These are phyloP conservation scores for Eimeria necatrix DNA, from an alignment of 169 alveolate species.

Conservation along the genomic window DNA sequence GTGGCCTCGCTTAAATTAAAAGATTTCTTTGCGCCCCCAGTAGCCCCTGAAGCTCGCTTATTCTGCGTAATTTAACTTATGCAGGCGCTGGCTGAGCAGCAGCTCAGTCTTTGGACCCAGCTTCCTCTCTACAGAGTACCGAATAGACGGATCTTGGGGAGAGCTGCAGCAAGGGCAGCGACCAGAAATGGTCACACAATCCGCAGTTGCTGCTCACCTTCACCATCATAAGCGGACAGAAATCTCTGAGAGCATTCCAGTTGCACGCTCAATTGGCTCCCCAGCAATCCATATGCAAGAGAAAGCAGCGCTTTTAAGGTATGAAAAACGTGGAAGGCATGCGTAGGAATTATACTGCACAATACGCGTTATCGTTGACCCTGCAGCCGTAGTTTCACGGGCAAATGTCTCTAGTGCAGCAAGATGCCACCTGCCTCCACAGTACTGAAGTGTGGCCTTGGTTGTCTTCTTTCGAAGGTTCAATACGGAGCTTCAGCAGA, in stretches of 20 bases:
- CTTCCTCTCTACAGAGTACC: slow-evolving; percentile 40
- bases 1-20: no score
- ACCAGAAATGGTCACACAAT: slow-evolving; percentile 8
- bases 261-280: slow-evolving; percentile 37
- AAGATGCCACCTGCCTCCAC: no score
- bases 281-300: slow-evolving; percentile 32
- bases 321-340: neutral
- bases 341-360: no score
- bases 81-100: slow-evolving; percentile 75
- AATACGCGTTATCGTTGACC: no score
- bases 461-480: slow-evolving; percentile 17
- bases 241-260: slow-evolving; percentile 45
- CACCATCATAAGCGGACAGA: slow-evolving; percentile 53
- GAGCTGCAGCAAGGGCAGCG: slow-evolving; percentile 14
- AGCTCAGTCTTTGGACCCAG: slow-evolving; percentile 63
- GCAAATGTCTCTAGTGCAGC: no score
- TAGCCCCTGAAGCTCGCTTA: no score
- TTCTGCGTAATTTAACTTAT: neutral
- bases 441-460: neutral
- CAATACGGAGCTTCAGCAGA: slow-evolving; percentile 76
- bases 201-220: slow-evolving; percentile 41
- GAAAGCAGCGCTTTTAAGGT: slow-evolving; percentile 66
- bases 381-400: no score
- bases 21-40: no score
- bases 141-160: slow-evolving; percentile 65